Percentiles rank a stretch among this genome's conserved stretches.
Conservation (phyloP, 2,329 filamentous ascomycete genomes). For the Alternaria gaisen region DNA sequence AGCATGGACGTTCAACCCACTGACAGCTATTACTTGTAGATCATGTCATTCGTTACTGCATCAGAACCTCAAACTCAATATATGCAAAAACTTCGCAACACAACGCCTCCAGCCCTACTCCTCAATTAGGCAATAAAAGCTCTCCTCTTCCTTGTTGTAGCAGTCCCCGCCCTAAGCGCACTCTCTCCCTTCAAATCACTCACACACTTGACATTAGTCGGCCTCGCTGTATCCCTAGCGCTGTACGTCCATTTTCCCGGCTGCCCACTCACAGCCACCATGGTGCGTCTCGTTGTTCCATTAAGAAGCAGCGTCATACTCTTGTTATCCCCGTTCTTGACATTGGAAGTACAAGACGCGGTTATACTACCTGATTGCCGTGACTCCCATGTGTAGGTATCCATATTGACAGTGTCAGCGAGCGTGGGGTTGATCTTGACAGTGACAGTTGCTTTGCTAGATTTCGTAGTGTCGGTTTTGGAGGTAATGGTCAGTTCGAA, state of each 20-base stretch:
- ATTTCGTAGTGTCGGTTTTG: slow-evolving; percentile 33
- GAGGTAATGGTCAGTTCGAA: slow-evolving; percentile 43
- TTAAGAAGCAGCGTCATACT: slow-evolving; percentile 43
- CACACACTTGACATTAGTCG: slow-evolving; percentile 41
- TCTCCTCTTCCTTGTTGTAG: slow-evolving; percentile 30
- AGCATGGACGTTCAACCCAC: background rate
- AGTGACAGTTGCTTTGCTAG: slow-evolving; percentile 39
- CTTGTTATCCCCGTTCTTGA: slow-evolving; percentile 44
- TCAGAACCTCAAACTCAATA: background rate
- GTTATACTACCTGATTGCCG: slow-evolving; percentile 42
- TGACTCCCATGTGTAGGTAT: slow-evolving; percentile 45
- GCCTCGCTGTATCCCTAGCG: slow-evolving; percentile 35
- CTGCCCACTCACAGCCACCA: slow-evolving; percentile 29
- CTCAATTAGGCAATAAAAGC: background rate
- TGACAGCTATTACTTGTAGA: background rate
- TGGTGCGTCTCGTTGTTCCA: slow-evolving; percentile 27
- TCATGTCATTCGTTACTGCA: background rate
- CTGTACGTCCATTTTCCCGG: slow-evolving; percentile 43
- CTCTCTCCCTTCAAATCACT: slow-evolving; percentile 37
- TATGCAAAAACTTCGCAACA: background rate
- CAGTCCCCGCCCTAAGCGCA: slow-evolving; percentile 27
- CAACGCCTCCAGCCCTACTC: background rate
- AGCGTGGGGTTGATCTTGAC: slow-evolving; percentile 37
- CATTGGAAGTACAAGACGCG: slow-evolving; percentile 48
- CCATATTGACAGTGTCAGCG: slow-evolving; percentile 42